Evolutionary conservation across 108 stramenopile genomes (phyloP).

Genomic region (Cyclotella sp.): DNA sequence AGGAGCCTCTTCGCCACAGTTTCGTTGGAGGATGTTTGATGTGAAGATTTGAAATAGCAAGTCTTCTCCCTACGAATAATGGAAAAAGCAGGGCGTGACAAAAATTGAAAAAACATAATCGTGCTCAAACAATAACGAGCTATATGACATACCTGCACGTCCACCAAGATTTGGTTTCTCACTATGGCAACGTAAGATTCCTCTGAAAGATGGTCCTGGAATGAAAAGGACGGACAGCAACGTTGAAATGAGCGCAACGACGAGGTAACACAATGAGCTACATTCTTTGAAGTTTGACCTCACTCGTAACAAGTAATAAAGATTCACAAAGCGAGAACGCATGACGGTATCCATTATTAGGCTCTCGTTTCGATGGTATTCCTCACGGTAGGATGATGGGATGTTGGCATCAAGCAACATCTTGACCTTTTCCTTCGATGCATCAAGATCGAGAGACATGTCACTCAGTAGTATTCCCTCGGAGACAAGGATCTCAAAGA

Average conservation of each 20-base stretch:
- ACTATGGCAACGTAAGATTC: slow-evolving; percentile 79
- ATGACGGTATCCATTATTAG: slow-evolving; percentile 62
- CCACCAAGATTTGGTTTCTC: slow-evolving; percentile 85
- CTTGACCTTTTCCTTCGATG: slow-evolving; percentile 36
- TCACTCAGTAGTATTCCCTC: slow-evolving; percentile 52
- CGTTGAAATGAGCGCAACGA: background rate
- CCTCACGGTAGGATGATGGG: slow-evolving; percentile 24
- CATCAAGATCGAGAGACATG: slow-evolving; percentile 72
- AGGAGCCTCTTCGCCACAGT: slow-evolving; percentile 79
- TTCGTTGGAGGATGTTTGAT: slow-evolving; percentile 75
- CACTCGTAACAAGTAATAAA: slow-evolving; percentile 72
- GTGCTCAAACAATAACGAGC: background rate
- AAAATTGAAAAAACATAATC: background rate
- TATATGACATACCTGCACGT: slow-evolving; percentile 70
- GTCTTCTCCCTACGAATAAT: slow-evolving; percentile 60
- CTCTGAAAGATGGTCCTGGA: slow-evolving; percentile 68
- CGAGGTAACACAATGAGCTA: background rate
- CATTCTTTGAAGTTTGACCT: background rate
- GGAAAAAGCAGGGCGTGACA: background rate
- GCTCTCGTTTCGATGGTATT: slow-evolving; percentile 46
- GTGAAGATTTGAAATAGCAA: slow-evolving; percentile 91
- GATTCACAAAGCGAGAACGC: slow-evolving; percentile 77
- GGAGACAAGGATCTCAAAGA: slow-evolving; percentile 54
- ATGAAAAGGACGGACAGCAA: background rate
- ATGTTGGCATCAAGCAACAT: slow-evolving; percentile 39